These are phyloP conservation scores for Rhizophora apiculata DNA, from an alignment of 345 rosid species.

Conservation along the genomic window DNA sequence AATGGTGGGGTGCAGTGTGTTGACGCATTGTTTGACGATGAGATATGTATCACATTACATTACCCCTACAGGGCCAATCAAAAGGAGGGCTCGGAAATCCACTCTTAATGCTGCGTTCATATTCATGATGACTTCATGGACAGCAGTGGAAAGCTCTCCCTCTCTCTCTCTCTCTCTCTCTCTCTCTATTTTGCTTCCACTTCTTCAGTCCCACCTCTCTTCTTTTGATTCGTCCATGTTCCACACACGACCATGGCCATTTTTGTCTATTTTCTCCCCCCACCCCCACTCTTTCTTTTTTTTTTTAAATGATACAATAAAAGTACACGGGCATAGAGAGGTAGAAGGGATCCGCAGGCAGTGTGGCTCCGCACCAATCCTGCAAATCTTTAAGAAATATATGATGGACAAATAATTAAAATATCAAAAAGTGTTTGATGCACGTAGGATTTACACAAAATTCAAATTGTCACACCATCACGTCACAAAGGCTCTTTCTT, in stretches of 20 bases:
- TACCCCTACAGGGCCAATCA: slow-evolving; percentile 16
- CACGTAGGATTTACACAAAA: too few relatives aligned
- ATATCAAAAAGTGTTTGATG: too few relatives aligned
- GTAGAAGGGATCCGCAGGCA: too few relatives aligned
- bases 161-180: not conserved
- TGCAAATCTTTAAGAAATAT: too few relatives aligned
- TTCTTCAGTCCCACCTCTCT: slow-evolving; percentile 1
- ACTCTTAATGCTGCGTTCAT: not conserved
- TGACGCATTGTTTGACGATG: not conserved
- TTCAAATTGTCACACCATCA: too few relatives aligned
- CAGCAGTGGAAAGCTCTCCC: slow-evolving; percentile 14
- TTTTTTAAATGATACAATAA: too few relatives aligned
- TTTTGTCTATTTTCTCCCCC: not conserved
- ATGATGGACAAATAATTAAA: too few relatives aligned
- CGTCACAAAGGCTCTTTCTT: too few relatives aligned
- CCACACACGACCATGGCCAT: not conserved
- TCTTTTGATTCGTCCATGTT: not conserved
- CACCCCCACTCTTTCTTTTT: too few relatives aligned
- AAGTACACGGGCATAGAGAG: too few relatives aligned
- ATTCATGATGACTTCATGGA: slow-evolving; percentile 8
- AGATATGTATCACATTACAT: not conserved
- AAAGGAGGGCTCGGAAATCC: slow-evolving; percentile 23
- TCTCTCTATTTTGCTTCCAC: not conserved
- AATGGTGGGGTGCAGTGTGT: slow-evolving; percentile 13
- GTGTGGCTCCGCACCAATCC: too few relatives aligned